A percentile compares a stretch with the other conserved stretches of the same genome.
Evolutionary conservation across 306 rosid genomes (phyloP).

Genomic region (Gynostemma pentaphyllum): DNA sequence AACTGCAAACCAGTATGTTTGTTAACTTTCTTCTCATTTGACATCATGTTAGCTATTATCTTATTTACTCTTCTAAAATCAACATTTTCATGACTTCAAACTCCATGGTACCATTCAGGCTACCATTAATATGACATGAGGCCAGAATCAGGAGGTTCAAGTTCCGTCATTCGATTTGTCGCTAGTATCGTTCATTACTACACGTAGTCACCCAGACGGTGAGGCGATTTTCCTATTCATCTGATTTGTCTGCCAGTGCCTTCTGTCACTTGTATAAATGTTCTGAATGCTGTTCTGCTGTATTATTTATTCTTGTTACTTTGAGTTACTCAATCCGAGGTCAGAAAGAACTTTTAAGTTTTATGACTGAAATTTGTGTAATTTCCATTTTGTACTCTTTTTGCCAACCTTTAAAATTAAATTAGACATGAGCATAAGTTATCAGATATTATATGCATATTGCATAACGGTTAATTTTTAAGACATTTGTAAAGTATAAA

Average conservation of each 20-base stretch:
- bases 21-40: neutral
- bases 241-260: neutral
- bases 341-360: neutral
- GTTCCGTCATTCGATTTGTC: neutral
- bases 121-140: neutral
- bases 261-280: neutral
- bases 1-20: neutral
- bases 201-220: neutral
- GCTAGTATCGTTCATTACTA: neutral
- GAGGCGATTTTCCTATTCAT: neutral
- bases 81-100: neutral
- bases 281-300: neutral
- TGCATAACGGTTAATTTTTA: no score
- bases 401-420: neutral
- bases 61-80: neutral
- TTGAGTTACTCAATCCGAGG: neutral
- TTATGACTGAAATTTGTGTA: neutral
- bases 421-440: no score
- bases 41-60: neutral
- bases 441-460: no score
- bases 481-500: no score
- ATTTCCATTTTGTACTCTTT: neutral
- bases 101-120: neutral
- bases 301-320: neutral
- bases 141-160: constrained; percentile 2